Evolutionary conservation across 2,329 filamentous ascomycete genomes (phyloP), one percentile per base, ranked within the genome.

Genomic region (Stagonosporopsis vannaccii): DNA sequence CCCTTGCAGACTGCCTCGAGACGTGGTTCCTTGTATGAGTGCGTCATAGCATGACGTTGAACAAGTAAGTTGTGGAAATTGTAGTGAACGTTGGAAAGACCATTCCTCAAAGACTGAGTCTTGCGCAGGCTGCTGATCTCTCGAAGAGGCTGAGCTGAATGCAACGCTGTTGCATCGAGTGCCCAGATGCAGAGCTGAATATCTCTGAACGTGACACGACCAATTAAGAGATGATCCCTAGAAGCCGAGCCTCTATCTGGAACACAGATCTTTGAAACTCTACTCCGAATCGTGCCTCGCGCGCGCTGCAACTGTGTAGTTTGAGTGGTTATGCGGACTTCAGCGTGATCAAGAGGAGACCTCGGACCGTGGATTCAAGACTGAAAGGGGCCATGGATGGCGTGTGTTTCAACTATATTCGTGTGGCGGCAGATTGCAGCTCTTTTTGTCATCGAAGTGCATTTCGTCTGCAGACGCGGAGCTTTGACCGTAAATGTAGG

Each of bases 401-500:
- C 3, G n/a, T 15, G 2, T 37, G 3, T 33, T 26, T 35, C 28
- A 49, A 9, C 11, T 20, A 7, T 6, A 28, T 23, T 20, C 19
- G 2, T 3, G 13, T 23, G 9, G n/a, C 22, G 11, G n/a, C 13
- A 25, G 22, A 5, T 11, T 13, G 23, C 9, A 33, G 26, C 25
- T 32, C 17, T 49, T 49, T 23, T 49, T 40, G 8, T 7, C 9
- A 7, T 54, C 37, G 6, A 19, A 8, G 9, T 33, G 11, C 11
- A 44, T 17, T 8, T 15, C 4, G 5, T 44, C 32, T 28, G 39
- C 20, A 15, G 33, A 25, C 9, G 37, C n/a, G 23, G 22, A 33
- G 4, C n/a, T 19, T 37, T 25, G 32, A 15, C 43, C 48, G 17
- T 45, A 58, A 20, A 49, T 20, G 20, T 61, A 66, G 12, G 56